These are phyloP conservation scores for Peziza echinospora DNA, from an alignment of 495 filamentous ascomycete species.

Conservation along the genomic window DNA sequence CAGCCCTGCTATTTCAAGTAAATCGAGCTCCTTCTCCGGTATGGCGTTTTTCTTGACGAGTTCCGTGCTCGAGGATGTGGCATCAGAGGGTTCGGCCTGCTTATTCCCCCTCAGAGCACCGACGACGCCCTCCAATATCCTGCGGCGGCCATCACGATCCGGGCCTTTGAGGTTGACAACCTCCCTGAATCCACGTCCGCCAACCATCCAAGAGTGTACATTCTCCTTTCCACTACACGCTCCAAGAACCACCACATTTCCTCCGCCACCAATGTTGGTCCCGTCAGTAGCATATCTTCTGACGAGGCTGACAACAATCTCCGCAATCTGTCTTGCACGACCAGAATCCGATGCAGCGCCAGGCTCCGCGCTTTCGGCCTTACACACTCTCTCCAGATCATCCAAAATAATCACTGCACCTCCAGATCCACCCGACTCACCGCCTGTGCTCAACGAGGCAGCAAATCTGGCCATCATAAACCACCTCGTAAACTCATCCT, in stretches of 20 bases:
- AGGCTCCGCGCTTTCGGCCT: slow-evolving; percentile 65
- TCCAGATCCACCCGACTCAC: slow-evolving; percentile 40
- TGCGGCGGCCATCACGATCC: slow-evolving; percentile 71
- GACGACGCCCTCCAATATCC: slow-evolving; percentile 54
- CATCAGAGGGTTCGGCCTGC: background rate
- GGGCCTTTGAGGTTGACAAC: slow-evolving; percentile 72
- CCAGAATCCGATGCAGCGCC: slow-evolving; percentile 55
- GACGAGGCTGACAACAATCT: slow-evolving; percentile 62
- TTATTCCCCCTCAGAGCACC: slow-evolving; percentile 9
- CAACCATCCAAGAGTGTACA: slow-evolving; percentile 55
- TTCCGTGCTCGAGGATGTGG: slow-evolving; percentile 8
- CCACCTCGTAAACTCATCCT: slow-evolving; percentile 58
- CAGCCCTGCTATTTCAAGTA: slow-evolving; percentile 74
- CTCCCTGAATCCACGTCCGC: slow-evolving; percentile 60
- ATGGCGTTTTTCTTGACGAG: slow-evolving; percentile 18
- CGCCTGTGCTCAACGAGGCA: slow-evolving; percentile 20
- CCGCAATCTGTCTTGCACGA: slow-evolving; percentile 77
- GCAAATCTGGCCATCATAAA: slow-evolving; percentile 85
- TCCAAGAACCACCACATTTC: slow-evolving; percentile 62
- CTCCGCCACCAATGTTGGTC: slow-evolving; percentile 21
- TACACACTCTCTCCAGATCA: slow-evolving; percentile 80
- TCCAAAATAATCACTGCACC: slow-evolving; percentile 68
- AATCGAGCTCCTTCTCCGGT: slow-evolving; percentile 49
- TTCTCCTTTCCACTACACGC: slow-evolving; percentile 74
- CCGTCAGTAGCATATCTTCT: slow-evolving; percentile 46